Base-by-base conservation (phyloP, 176 grass and related monocot genomes). In the Avena atlantica region DNA sequence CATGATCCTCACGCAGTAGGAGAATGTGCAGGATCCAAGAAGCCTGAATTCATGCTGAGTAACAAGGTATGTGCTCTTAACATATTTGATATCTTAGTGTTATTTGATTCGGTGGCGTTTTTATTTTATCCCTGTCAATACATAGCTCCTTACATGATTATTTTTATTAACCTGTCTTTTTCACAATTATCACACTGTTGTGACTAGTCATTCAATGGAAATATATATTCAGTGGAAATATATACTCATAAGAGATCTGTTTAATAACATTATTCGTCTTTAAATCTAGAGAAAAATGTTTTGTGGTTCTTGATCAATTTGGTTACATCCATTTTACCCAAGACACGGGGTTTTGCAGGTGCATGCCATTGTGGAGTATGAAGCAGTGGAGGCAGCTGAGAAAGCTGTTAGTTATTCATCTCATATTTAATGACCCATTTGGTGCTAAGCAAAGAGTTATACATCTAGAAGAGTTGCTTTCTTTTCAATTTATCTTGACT, bases 301-400 rank as follows among this genome's bases (percentile, higher is more conserved):
- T 70, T 40, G 12, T 79, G 4, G n/a, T 52, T 8, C 48, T 57
- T 53, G 17, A 72, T 85, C 45, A 49, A 87, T 34, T 60, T 19
- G 53, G 15, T 57, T 19, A 57, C 89, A 78, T 90, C 53, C 25
- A 71, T 77, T 78, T 66, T 12, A 53, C 27, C 20, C 55, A 70
- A 17, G 36, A 52, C n/a, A 40, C 59, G 73, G 12, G 48, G 82
- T 83, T 89, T 11, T 34, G 77, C 87, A 99, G 97, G 86, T 94
- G 31, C 85, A 99, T 89, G 89, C 87, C 34, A 78, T 96, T 90
- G 92, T 99, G 79, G 92, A 96, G 71, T 99, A 91, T 87, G 83
- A 88, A 79, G 80, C 92, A 70, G 49, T 81, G 44, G 91, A 92
- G 71, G 89, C 84, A 21, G 92, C 94, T 85, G 91, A 91, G 73